Evolutionary conservation across 2,329 filamentous ascomycete genomes (phyloP).

Genomic region (Aspergillus novoparasiticus): DNA sequence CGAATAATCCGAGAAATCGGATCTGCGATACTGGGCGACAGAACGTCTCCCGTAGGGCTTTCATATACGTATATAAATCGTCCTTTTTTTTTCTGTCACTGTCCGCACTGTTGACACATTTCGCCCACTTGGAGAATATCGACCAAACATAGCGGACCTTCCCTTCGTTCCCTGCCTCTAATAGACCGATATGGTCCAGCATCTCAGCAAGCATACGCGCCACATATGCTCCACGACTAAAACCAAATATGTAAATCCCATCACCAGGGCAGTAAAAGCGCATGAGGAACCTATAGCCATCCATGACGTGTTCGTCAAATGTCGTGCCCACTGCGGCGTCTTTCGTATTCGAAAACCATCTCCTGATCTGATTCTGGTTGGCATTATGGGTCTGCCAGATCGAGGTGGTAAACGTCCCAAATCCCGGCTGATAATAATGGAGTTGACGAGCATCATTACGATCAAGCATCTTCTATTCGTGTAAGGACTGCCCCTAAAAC

Average conservation of each 20-base stretch:
- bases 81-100: no score
- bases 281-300: constrained; percentile 74
- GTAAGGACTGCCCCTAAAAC: neutral
- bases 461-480: constrained; percentile 5
- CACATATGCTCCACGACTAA: constrained; percentile 70
- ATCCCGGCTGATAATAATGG: constrained; percentile 5
- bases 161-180: constrained; percentile 77
- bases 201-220: constrained; percentile 74
- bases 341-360: no score
- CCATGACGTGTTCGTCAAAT: constrained; percentile 76
- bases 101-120: constrained; percentile 3
- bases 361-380: no score
- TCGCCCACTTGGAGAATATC: constrained; percentile 65
- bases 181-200: constrained; percentile 74
- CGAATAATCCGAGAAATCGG: neutral
- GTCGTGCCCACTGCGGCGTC: constrained; percentile 66
- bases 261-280: constrained; percentile 57
- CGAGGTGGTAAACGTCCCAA: neutral
- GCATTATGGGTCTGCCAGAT: no score
- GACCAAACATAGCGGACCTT: constrained; percentile 76
- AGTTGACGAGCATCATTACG: constrained; percentile 1
- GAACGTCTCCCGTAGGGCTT: no score
- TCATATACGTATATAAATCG: no score
- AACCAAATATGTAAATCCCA: constrained; percentile 68
- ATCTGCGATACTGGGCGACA: no score